Base-by-base conservation (phyloP, 495 filamentous ascomycete genomes). In the Penicillium daleae region DNA sequence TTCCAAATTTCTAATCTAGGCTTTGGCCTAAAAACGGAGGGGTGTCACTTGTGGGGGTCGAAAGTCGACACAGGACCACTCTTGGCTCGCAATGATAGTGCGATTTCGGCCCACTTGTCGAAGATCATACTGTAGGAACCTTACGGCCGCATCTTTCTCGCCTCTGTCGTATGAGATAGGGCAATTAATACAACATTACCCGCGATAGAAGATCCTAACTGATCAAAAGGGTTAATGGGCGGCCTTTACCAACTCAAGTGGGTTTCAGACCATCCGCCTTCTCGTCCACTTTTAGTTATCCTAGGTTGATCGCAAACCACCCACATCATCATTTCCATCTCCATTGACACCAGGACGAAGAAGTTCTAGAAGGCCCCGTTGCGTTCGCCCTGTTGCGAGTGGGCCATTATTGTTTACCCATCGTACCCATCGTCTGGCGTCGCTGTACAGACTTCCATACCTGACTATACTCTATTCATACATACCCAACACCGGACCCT, bases 41-140 rank as follows among this genome's bases (percentile, higher is more conserved):
- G 57, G 49, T 70, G 67, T 67, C 64, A 70, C 4, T 42, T 65
- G 64, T 70, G 67, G 64, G 58, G 64, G 58, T 51, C 53, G 31
- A 32, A 54, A 54, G 19, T 54, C 22, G 59, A 61, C 57, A 65
- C 55, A 26, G 54, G 19, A n/a, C 60, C 39, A 35, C n/a, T 27
- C 31, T 21, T 5, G 49, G 22, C 31, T 56, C 29, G n/a, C 50
- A 24, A 32, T 54, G 51, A 54, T 33, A 54, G 26, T 40, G 35
- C 61, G 46, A 58, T 57, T 52, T 46, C 39, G 66, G 58, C 57
- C 67, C 64, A 66, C 67, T 31, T 22, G 31, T 58, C 46, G 64
- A 69, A 69, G 64, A 66, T 64, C 57, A 64, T 66, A n/a, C n/a
- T n/a, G n/a, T n/a, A 59, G 56, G 61, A 54, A 63, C 64, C 60